phyloP scores from a whole-genome alignment of 805 yeast species.

The Cyberlindnera mrakii region DNA sequence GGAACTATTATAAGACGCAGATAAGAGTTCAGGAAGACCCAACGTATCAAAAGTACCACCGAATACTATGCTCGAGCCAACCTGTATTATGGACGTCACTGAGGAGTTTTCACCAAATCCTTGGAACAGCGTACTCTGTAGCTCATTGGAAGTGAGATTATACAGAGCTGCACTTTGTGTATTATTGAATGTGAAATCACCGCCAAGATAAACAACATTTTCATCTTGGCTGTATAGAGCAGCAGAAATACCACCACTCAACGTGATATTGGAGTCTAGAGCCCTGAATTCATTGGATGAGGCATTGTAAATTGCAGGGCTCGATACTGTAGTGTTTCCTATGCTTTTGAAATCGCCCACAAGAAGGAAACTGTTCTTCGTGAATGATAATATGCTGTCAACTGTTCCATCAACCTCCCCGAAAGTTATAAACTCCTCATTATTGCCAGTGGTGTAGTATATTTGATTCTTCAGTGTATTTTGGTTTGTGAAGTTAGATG shows the following conservation, averaged over 20 bases:
- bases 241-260: slow-evolving; percentile 35
- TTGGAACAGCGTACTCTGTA: slow-evolving; percentile 55
- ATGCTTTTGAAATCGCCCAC: slow-evolving; percentile 23
- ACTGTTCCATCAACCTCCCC: slow-evolving; percentile 19
- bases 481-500: slow-evolving; percentile 26
- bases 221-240: slow-evolving; percentile 42
- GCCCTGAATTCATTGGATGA: slow-evolving; percentile 22
- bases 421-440: slow-evolving; percentile 12
- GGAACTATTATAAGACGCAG: slow-evolving; percentile 31
- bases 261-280: slow-evolving; percentile 21
- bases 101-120: slow-evolving; percentile 64
- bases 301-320: slow-evolving; percentile 29
- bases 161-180: slow-evolving; percentile 61
- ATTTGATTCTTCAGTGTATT: slow-evolving; percentile 14
- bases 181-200: slow-evolving; percentile 52
- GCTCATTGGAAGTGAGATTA: slow-evolving; percentile 36
- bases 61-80: slow-evolving; percentile 56
- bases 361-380: slow-evolving; percentile 27
- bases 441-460: slow-evolving; percentile 12
- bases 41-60: slow-evolving; percentile 67
- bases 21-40: slow-evolving; percentile 23
- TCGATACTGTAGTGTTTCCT: slow-evolving; percentile 19
- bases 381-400: slow-evolving; percentile 24
- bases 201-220: slow-evolving; percentile 69
- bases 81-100: slow-evolving; percentile 56